Percentiles rank a stretch among this genome's conserved stretches.
Conservation (phyloP, 163 green algal genomes). For the Chlamydomonas reinhardtii region DNA sequence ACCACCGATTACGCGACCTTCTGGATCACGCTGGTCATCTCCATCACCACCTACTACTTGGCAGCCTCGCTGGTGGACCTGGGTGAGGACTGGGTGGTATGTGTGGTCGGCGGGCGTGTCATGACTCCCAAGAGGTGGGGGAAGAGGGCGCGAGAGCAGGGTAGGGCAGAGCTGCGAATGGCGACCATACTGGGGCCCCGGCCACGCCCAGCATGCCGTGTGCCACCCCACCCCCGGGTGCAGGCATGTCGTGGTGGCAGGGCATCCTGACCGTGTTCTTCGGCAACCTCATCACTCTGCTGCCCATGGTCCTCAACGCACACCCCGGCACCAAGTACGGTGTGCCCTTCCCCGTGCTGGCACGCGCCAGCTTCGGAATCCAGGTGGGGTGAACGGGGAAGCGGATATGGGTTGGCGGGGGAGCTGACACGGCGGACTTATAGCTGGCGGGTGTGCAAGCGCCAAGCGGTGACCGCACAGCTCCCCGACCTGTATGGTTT, state of each 20-base stretch:
- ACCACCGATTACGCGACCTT: slow-evolving; percentile 71
- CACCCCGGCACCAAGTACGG: slow-evolving; percentile 82
- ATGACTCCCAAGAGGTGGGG: too few relatives aligned
- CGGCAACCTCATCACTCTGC: slow-evolving; percentile 80
- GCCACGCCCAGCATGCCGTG: too few relatives aligned
- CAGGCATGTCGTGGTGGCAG: slow-evolving; percentile 74
- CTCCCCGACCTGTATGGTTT: too few relatives aligned
- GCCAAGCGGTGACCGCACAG: too few relatives aligned
- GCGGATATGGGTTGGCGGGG: neutral
- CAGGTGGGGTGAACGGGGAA: slow-evolving; percentile 41
- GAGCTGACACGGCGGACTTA: too few relatives aligned
- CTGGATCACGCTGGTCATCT: slow-evolving; percentile 84
- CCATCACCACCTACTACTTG: slow-evolving; percentile 74
- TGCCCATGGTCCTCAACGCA: slow-evolving; percentile 83
- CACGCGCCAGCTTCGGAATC: slow-evolving; percentile 80
- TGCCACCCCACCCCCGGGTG: neutral
- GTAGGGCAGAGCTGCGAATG: too few relatives aligned
- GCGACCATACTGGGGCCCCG: too few relatives aligned
- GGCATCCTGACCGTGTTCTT: slow-evolving; percentile 75
- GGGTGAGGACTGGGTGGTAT: slow-evolving; percentile 52
- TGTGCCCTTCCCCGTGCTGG: slow-evolving; percentile 79
- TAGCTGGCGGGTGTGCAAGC: too few relatives aligned
- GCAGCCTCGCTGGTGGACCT: slow-evolving; percentile 69
- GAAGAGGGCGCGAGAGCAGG: too few relatives aligned
- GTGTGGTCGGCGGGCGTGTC: too few relatives aligned